A percentile compares a stretch with the other conserved stretches of the same genome.
phyloP scores from a whole-genome alignment of 371 early-diverging fungal species.

The Rhizopus delemar region DNA sequence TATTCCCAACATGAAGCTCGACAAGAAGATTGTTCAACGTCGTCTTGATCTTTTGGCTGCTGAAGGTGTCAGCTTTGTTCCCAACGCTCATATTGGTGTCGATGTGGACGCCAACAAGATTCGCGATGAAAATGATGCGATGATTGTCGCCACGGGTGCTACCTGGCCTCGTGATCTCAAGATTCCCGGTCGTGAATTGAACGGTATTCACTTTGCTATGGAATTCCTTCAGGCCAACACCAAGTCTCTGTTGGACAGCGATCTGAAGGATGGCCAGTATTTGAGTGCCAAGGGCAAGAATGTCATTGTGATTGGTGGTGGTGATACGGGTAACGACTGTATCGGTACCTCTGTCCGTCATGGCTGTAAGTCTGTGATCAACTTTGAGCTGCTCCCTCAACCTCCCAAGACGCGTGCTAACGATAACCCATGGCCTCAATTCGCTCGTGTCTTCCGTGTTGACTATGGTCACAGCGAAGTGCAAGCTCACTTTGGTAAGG shows the following conservation, averaged over 20 bases:
- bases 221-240: conserved; percentile 92
- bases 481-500: conserved; percentile 80
- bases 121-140: conserved; percentile 70
- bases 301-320: conserved; percentile 97
- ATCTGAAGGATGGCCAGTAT: conserved; percentile 71
- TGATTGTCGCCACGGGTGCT: conserved; percentile 92
- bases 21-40: conserved; percentile 91
- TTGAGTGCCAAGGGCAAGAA: conserved; percentile 88
- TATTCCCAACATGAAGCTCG: conserved; percentile 99
- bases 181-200: conserved; percentile 82
- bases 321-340: conserved; percentile 97
- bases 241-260: conserved; percentile 79
- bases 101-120: conserved; percentile 71
- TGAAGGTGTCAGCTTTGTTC: conserved; percentile 88
- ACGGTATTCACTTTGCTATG: conserved; percentile 97
- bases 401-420: conserved; percentile 79
- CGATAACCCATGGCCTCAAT: conserved; percentile 98
- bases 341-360: conserved; percentile 93
- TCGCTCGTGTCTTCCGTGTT: conserved; percentile 89
- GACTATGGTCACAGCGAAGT: conserved; percentile 97
- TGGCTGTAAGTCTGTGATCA: conserved; percentile 86
- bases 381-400: conserved; percentile 95
- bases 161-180: conserved; percentile 95
- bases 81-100: conserved; percentile 85
- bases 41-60: conserved; percentile 89